Base-by-base conservation (phyloP, 345 rosid genomes). In the Eucalyptus microcorys region DNA sequence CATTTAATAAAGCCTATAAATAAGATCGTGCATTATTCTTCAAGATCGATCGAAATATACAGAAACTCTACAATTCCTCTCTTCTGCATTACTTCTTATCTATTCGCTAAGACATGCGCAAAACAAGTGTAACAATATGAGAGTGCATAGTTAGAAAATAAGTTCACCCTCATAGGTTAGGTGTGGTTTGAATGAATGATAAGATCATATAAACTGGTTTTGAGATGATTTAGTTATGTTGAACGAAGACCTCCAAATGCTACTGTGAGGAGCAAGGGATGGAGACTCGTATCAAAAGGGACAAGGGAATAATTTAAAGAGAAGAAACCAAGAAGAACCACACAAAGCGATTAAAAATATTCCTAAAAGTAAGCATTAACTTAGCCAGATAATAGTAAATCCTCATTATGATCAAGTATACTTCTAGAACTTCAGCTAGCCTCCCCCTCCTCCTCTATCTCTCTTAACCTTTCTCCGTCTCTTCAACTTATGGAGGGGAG, bases 41-140 rank as follows among this genome's bases (percentile, higher is more conserved):
- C 68, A 13, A n/a, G 37, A 64, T 14, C 4, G 5, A 64, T 64
- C 3, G 2, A 64, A 64, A 64, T 64, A 14, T 14, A 64, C 0
- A 64, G 19, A n/a, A 30, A n/a, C 16, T 64, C 76, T 64, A 64
- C 1, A n/a, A 64, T 64, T n/a, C 32, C 37, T 64, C 37, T 64
- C 37, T 64, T 64, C 10, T 0, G 3, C 22, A n/a, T 64, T 64
- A n/a, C 32, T 64, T 64, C 40, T n/a, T 0, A n/a, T 64, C 40
- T 64, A 64, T 64, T 17, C 0, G 0, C 32, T 61, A 13, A 14
- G 40, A 64, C 5, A 0, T 64, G 10, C 0, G 1, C 76, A 15
- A n/a, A 64, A n/a, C 16, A 64, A 64, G 37, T 64, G 76, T 64
- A 64, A n/a, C 21, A 7, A 30, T 17, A 64, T 64, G 76, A 64